phyloP scores from a whole-genome alignment of 164 flowering plant genomes.

The Umbellularia californica region DNA sequence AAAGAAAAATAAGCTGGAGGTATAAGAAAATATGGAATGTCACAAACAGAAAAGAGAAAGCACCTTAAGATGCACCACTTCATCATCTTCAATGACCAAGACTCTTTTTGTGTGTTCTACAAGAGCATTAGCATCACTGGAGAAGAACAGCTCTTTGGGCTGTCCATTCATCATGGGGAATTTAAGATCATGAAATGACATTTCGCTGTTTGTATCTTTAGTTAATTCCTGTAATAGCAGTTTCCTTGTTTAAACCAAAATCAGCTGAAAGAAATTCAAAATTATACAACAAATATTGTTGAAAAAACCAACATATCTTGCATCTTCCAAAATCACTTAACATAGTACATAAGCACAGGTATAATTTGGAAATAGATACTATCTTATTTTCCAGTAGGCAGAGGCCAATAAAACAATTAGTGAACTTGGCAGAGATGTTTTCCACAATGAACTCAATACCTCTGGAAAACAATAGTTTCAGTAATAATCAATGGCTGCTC shows the following conservation, averaged over 20 bases:
- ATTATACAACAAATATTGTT: neutral
- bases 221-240: conserved; percentile 46
- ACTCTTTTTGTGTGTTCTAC: conserved; percentile 95
- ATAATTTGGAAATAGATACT: no score
- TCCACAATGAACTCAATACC: no score
- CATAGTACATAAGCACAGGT: neutral
- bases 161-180: conserved; percentile 50
- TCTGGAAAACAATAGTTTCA: no score
- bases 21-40: no score
- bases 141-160: conserved; percentile 85
- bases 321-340: neutral
- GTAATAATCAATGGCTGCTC: no score
- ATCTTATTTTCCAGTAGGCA: no score
- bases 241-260: neutral
- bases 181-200: conserved; percentile 59
- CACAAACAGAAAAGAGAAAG: neutral
- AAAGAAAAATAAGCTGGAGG: no score
- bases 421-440: no score
- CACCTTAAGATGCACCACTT: conserved; percentile 95
- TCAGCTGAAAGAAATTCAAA: neutral
- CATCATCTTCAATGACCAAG: conserved; percentile 91
- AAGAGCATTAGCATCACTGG: conserved; percentile 90
- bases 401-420: no score
- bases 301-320: neutral
- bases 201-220: conserved; percentile 34